phyloP scores from a whole-genome alignment of 108 stramenopile genomes.

The Seminavis robusta region DNA sequence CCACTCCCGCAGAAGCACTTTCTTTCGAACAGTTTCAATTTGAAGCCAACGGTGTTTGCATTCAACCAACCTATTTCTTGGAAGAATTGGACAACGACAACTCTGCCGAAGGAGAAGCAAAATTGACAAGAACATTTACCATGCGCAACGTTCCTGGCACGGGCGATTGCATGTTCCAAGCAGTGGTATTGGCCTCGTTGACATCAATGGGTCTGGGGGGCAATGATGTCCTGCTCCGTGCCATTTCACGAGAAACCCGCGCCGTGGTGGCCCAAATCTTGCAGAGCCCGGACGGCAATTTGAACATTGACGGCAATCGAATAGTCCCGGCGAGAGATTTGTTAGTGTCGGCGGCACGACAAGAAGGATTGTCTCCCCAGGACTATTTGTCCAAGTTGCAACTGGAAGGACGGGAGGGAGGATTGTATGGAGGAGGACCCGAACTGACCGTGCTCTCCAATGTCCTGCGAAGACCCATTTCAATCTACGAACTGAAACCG shows the following conservation, averaged over 20 bases:
- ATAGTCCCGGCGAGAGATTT: conserved; percentile 42
- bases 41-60: conserved; percentile 34
- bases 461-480: conserved; percentile 74
- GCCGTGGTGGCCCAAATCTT: conserved; percentile 62
- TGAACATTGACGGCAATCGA: conserved; percentile 45
- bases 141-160: conserved; percentile 75
- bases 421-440: conserved; percentile 71
- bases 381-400: conserved; percentile 49
- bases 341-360: conserved; percentile 42
- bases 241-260: conserved; percentile 38
- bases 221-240: conserved; percentile 35
- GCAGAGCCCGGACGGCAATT: conserved; percentile 32
- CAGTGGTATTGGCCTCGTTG: conserved; percentile 54
- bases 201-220: conserved; percentile 54
- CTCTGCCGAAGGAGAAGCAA: neutral
- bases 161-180: conserved; percentile 76
- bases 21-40: too few relatives aligned
- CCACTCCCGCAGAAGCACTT: too few relatives aligned
- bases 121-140: conserved; percentile 22
- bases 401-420: conserved; percentile 47
- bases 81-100: neutral
- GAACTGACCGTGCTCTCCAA: conserved; percentile 73
- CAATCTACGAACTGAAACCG: conserved; percentile 55
- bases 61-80: conserved; percentile 16
- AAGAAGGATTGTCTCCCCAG: conserved; percentile 44